A percentile compares a stretch with the other conserved stretches of the same genome.
These are phyloP conservation scores for Podaxis mareebaensis DNA, from an alignment of 768 basidiomycete species.

Conservation along the genomic window DNA sequence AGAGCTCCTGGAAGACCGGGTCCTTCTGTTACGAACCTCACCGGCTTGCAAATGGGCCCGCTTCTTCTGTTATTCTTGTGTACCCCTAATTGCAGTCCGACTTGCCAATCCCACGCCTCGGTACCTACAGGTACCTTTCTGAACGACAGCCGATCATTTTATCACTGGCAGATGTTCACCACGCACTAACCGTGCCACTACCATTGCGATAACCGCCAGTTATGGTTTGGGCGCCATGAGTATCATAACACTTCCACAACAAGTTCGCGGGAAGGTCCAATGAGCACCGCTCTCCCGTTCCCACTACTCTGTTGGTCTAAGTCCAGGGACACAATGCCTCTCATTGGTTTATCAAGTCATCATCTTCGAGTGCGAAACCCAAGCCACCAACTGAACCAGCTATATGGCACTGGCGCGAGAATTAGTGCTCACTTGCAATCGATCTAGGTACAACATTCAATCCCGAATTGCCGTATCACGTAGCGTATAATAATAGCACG, in stretches of 20 bases:
- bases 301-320: neutral
- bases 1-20: too few relatives aligned
- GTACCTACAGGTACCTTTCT: neutral
- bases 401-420: neutral
- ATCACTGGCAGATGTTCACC: too few relatives aligned
- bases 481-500: neutral
- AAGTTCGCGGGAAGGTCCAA: neutral
- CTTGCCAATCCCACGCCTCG: neutral
- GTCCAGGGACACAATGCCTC: neutral
- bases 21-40: too few relatives aligned
- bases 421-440: neutral
- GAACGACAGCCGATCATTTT: too few relatives aligned
- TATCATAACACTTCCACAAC: neutral
- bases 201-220: neutral
- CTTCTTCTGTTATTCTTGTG: too few relatives aligned
- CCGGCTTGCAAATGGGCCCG: too few relatives aligned
- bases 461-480: neutral
- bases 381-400: neutral
- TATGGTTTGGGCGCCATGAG: neutral
- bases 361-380: neutral
- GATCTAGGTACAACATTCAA: neutral
- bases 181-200: neutral
- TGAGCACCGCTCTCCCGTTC: neutral
- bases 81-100: neutral
- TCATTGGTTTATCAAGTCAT: neutral